Evolutionary conservation across 208 protist genomes (phyloP).

Genomic region (Leishmania tarentolae): DNA sequence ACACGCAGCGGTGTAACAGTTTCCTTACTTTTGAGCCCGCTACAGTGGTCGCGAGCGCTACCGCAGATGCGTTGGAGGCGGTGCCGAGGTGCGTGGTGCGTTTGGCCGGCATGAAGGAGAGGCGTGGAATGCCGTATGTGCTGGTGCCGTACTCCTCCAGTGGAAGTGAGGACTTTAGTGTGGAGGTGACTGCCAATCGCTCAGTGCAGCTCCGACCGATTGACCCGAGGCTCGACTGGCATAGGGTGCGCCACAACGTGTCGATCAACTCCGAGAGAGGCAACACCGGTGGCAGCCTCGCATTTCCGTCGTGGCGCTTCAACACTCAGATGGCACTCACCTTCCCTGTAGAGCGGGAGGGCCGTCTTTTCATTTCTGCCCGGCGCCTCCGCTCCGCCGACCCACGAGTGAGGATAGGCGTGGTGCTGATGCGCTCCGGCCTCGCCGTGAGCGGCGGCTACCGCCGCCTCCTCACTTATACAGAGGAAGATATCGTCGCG

Average conservation of each 20-base stretch:
- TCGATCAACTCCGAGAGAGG: constrained; percentile 45
- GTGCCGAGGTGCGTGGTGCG: constrained; percentile 36
- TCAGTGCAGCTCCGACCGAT: constrained; percentile 58
- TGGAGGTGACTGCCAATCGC: constrained; percentile 68
- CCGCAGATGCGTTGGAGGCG: neutral
- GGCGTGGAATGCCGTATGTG: constrained; percentile 87
- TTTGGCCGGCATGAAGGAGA: constrained; percentile 70
- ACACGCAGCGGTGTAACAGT: constrained; percentile 51
- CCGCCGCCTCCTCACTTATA: constrained; percentile 60
- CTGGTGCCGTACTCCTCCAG: constrained; percentile 73
- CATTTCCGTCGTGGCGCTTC: constrained; percentile 85
- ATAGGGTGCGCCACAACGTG: constrained; percentile 35
- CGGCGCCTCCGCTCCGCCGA: constrained; percentile 51
- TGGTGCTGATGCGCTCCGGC: constrained; percentile 60
- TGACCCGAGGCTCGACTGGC: constrained; percentile 77
- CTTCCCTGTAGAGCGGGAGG: constrained; percentile 77
- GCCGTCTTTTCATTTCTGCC: constrained; percentile 61
- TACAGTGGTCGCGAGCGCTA: constrained; percentile 50
- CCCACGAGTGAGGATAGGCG: constrained; percentile 53
- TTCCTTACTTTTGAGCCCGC: constrained; percentile 69
- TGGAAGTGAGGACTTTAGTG: constrained; percentile 35
- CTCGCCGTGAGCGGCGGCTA: constrained; percentile 42
- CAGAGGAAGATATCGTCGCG: constrained; percentile 56
- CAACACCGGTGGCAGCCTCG: constrained; percentile 72
- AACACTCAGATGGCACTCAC: constrained; percentile 80